Conservation (phyloP, 2,329 filamentous ascomycete species). For the Epichloe coenophiala region DNA sequence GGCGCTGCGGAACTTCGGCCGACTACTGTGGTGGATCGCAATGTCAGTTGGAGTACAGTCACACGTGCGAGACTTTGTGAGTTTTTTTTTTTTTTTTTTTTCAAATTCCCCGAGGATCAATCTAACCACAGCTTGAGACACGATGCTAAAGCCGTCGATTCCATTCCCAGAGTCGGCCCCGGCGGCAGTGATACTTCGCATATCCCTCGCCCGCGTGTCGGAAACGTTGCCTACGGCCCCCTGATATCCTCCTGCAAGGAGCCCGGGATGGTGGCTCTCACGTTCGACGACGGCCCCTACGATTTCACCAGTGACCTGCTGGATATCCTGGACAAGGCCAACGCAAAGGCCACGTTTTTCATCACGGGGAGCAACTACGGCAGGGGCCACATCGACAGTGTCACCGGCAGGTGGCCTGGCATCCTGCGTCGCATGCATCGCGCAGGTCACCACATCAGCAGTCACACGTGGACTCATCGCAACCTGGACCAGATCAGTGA, state of each 20-base stretch:
- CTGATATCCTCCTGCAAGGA: constrained; percentile 21
- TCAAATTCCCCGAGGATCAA: too few relatives aligned
- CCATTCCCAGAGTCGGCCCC: constrained; percentile 7
- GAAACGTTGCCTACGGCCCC: constrained; percentile 22
- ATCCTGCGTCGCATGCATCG: constrained; percentile 27
- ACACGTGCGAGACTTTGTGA: constrained; percentile 28
- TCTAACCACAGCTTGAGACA: too few relatives aligned
- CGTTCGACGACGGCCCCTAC: constrained; percentile 34
- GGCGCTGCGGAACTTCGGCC: constrained; percentile 22
- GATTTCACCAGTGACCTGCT: constrained; percentile 28
- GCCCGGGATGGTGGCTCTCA: constrained; percentile 27
- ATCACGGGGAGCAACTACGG: constrained; percentile 27
- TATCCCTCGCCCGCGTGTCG: constrained; percentile 18
- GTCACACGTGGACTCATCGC: constrained; percentile 34
- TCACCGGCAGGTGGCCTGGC: constrained; percentile 18
- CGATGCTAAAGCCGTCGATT: too few relatives aligned
- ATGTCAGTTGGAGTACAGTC: constrained; percentile 26
- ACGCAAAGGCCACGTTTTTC: constrained; percentile 28
- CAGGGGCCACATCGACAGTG: constrained; percentile 28
- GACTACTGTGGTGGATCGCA: constrained; percentile 24
- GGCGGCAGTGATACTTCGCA: constrained; percentile 18
- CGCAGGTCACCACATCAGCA: constrained; percentile 32
- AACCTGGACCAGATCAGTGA: constrained; percentile 24
- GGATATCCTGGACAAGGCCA: constrained; percentile 18
- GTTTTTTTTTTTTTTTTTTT: constrained; percentile 6